Evolutionary conservation across 352 stramenopile species (phyloP).

Genomic region (Globisporangium rhizosaccharum): DNA sequence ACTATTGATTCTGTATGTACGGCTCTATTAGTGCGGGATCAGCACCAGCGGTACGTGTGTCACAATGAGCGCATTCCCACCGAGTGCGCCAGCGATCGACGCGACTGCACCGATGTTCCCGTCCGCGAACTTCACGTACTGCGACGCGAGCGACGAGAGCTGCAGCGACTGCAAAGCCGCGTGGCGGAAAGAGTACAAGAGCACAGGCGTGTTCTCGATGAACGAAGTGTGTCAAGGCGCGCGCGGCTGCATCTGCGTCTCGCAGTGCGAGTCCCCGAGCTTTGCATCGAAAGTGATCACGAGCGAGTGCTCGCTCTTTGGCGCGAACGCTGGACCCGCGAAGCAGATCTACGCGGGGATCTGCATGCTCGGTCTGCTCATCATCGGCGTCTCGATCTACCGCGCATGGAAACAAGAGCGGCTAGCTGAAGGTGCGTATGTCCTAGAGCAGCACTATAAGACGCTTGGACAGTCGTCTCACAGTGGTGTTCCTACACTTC

Average conservation of each 20-base stretch:
- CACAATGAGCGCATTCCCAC: neutral
- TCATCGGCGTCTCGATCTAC: conserved; percentile 6
- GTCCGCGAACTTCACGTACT: conserved; percentile 30
- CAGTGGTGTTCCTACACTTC: neutral
- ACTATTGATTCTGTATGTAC: neutral
- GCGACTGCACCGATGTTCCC: conserved; percentile 16
- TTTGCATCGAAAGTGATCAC: conserved; percentile 12
- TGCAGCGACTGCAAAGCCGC: conserved; percentile 19
- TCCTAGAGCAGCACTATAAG: neutral
- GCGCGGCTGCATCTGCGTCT: conserved; percentile 20
- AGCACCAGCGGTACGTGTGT: conserved; percentile 3
- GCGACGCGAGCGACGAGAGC: conserved; percentile 14
- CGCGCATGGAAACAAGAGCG: conserved; percentile 5
- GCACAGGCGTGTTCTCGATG: conserved; percentile 1
- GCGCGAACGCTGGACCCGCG: neutral
- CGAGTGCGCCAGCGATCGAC: neutral
- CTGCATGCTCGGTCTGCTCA: conserved; percentile 1
- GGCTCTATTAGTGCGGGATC: conserved; percentile 3
- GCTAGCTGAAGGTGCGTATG: conserved; percentile 3
- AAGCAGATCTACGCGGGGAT: conserved; percentile 8
- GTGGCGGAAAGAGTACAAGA: conserved; percentile 20
- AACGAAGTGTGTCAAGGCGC: conserved; percentile 10
- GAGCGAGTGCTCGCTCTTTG: conserved; percentile 14
- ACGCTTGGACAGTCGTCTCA: neutral
- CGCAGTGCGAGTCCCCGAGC: conserved; percentile 9